Evolutionary conservation across 1,139 yeast species (phyloP).

Genomic region (Hanseniaspora sp.): DNA sequence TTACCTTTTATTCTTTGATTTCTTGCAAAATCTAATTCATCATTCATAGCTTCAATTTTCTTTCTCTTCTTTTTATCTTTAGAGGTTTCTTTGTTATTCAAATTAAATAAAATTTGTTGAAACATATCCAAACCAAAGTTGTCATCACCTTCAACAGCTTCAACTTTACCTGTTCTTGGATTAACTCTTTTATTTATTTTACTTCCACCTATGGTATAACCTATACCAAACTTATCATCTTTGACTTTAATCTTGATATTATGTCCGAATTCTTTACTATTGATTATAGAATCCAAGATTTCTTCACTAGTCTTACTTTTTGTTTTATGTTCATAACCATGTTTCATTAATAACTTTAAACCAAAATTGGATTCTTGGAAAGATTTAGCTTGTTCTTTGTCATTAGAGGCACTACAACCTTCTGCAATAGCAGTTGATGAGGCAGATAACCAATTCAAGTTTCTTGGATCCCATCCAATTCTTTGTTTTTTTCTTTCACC

Average conservation of each 20-base stretch:
- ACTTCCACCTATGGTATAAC: slow-evolving; percentile 61
- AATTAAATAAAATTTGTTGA: slow-evolving; percentile 76
- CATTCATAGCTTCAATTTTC: slow-evolving; percentile 35
- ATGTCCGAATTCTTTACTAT: slow-evolving; percentile 39
- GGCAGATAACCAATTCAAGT: slow-evolving; percentile 58
- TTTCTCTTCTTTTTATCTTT: slow-evolving; percentile 14
- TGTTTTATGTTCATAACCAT: slow-evolving; percentile 12
- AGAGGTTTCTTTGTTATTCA: slow-evolving; percentile 57
- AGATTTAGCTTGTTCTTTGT: not conserved
- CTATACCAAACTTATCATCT: slow-evolving; percentile 67
- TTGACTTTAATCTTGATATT: slow-evolving; percentile 76
- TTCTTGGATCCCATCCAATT: slow-evolving; percentile 87
- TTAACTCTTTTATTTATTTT: slow-evolving; percentile 9
- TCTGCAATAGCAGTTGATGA: not conserved
- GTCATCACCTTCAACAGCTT: slow-evolving; percentile 67
- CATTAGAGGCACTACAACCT: not conserved
- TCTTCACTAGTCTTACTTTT: slow-evolving; percentile 12
- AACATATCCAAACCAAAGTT: slow-evolving; percentile 79
- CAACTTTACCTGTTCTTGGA: slow-evolving; percentile 42
- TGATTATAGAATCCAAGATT: slow-evolving; percentile 12
- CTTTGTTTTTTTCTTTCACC: slow-evolving; percentile 73
- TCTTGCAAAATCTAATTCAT: slow-evolving; percentile 55
- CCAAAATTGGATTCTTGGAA: slow-evolving; percentile 15
- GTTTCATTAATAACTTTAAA: slow-evolving; percentile 10
- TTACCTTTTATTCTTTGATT: slow-evolving; percentile 62